phyloP scores from a whole-genome alignment of 1,284 basidiomycete genomes.

The Porogramme epimiltina region DNA sequence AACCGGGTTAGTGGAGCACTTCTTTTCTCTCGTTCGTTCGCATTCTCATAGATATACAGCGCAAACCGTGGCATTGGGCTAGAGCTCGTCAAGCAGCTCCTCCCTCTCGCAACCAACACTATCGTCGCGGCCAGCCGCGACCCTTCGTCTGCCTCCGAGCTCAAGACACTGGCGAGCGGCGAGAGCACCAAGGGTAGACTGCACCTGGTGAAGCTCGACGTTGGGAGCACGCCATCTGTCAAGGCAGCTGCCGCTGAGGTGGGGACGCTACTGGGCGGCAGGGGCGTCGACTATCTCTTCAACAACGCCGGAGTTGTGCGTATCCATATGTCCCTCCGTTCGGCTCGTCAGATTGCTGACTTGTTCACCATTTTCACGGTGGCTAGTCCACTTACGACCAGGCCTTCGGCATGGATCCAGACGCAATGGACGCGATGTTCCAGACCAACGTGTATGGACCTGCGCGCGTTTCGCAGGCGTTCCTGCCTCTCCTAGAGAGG shows the following conservation, averaged over 20 bases:
- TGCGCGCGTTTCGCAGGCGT: constrained; percentile 32
- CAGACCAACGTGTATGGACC: constrained; percentile 36
- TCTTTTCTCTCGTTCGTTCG: too few species aligned
- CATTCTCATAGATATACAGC: too few species aligned
- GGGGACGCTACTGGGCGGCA: constrained; percentile 27
- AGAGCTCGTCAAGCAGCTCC: constrained; percentile 37
- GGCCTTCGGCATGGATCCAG: constrained; percentile 22
- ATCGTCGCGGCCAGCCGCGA: constrained; percentile 40
- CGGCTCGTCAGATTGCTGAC: too few species aligned
- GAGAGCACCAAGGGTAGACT: constrained; percentile 25
- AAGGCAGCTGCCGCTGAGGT: constrained; percentile 24
- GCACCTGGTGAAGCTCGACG: constrained; percentile 38
- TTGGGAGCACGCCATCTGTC: constrained; percentile 30
- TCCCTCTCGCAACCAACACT: constrained; percentile 30
- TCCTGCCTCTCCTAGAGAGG: constrained; percentile 33
- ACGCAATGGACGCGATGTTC: constrained; percentile 23
- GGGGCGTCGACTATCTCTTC: constrained; percentile 38
- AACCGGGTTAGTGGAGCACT: too few species aligned
- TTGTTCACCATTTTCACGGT: too few species aligned
- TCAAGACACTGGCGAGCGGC: constrained; percentile 27
- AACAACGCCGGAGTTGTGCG: constrained; percentile 41
- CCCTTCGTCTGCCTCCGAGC: constrained; percentile 30
- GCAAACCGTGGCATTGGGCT: constrained; percentile 37
- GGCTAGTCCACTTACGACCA: too few species aligned
- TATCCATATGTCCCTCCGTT: not conserved